phyloP scores from a whole-genome alignment of 106 monocot species.

The Phalaenopsis aphrodite region DNA sequence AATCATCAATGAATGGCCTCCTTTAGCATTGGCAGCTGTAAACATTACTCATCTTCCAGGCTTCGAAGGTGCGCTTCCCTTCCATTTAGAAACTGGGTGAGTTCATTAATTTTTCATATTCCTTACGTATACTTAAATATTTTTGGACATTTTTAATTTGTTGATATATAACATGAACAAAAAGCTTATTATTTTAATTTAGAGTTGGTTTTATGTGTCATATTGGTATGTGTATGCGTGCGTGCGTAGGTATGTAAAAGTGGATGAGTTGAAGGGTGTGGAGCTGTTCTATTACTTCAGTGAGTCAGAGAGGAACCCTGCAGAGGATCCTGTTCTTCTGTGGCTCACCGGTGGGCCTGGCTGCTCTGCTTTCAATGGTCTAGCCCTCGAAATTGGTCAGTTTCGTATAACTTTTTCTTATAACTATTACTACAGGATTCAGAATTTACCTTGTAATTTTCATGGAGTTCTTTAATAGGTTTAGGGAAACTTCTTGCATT shows the following conservation, averaged over 20 bases:
- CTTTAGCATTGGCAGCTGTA: background rate
- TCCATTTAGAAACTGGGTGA: constrained; percentile 28
- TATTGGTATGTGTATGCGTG: background rate
- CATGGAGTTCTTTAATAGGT: no score
- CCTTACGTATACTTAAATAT: no score
- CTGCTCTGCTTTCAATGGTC: constrained; percentile 33
- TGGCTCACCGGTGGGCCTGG: constrained; percentile 63
- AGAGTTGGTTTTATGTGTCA: background rate
- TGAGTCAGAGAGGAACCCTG: constrained; percentile 34
- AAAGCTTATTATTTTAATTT: no score
- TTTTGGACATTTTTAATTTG: background rate
- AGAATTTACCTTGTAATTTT: no score
- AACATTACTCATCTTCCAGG: constrained; percentile 39
- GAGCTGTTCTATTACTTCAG: constrained; percentile 54
- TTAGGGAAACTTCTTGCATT: no score
- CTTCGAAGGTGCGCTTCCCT: constrained; percentile 20
- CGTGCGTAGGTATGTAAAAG: constrained; percentile 36
- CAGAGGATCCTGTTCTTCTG: constrained; percentile 36
- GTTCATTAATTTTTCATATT: background rate
- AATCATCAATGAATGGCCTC: background rate
- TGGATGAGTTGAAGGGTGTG: constrained; percentile 30
- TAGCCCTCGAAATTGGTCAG: constrained; percentile 28
- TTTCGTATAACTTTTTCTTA: background rate
- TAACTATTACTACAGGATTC: no score
- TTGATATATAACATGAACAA: background rate